Conservation (phyloP, 148 eudicot genomes). For the Heliamphora exappendiculata region DNA sequence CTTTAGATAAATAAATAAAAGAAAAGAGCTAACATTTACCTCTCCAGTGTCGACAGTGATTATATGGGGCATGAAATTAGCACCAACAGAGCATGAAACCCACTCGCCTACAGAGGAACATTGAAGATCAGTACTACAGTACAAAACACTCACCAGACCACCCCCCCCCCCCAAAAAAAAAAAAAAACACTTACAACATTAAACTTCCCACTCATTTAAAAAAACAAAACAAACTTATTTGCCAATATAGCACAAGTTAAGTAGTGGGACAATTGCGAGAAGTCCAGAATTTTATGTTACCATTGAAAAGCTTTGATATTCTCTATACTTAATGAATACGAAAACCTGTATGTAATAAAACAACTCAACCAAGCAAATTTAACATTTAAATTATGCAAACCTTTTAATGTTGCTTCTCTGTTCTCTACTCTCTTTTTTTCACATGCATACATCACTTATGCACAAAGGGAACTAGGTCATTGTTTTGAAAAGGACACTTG, state of each 20-base stretch:
- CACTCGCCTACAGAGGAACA: constrained; percentile 50
- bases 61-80: constrained; percentile 89
- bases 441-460: neutral
- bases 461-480: neutral
- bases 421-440: neutral
- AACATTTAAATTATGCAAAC: neutral
- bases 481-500: neutral
- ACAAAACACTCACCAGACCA: no score
- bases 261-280: neutral
- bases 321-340: neutral
- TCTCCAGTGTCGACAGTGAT: constrained; percentile 87
- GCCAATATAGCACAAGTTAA: neutral
- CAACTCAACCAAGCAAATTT: neutral
- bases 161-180: no score
- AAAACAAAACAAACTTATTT: neutral
- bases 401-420: neutral
- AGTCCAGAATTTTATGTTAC: neutral
- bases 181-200: neutral
- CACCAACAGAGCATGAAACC: constrained; percentile 79
- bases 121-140: constrained; percentile 13
- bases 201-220: constrained; percentile 3
- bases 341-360: neutral
- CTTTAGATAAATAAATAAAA: neutral
- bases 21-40: constrained; percentile 37
- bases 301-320: constrained; percentile 2